A percentile compares a stretch with the other conserved stretches of the same genome.
These are phyloP conservation scores for Amaranthus tricolor DNA, from an alignment of 179 eudicot genomes.

Conservation along the genomic window DNA sequence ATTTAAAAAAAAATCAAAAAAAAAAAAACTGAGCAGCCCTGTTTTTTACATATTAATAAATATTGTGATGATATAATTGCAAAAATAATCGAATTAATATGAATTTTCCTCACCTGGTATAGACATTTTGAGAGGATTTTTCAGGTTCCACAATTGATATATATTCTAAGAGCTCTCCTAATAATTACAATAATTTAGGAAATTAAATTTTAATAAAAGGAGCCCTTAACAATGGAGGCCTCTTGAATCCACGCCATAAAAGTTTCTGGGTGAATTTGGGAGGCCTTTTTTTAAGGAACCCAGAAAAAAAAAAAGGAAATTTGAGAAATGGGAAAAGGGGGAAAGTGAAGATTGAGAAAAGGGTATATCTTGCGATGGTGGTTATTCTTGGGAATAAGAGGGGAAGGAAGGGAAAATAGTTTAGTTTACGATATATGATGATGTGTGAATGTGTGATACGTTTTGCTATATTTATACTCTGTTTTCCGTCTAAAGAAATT, in stretches of 20 bases:
- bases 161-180: constrained; percentile 27
- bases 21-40: constrained; percentile 18
- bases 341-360: constrained; percentile 23
- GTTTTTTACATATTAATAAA: background rate
- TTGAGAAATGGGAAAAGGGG: background rate
- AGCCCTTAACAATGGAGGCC: constrained; percentile 21
- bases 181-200: background rate
- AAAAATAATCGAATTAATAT: background rate
- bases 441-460: constrained; percentile 20
- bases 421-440: constrained; percentile 6
- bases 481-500: background rate
- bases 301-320: background rate
- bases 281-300: background rate
- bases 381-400: constrained; percentile 34
- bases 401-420: constrained; percentile 28
- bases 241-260: constrained; percentile 10
- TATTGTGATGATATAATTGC: background rate
- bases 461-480: constrained; percentile 33
- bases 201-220: background rate
- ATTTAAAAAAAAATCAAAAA: background rate
- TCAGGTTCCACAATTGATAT: background rate
- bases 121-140: constrained; percentile 15
- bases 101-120: constrained; percentile 22
- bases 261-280: constrained; percentile 6
- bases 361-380: constrained; percentile 35